A percentile compares a stretch with the other conserved stretches of the same genome.
Conservation (phyloP, 176 grass and related monocot species). For the Calamus simplicifolius region DNA sequence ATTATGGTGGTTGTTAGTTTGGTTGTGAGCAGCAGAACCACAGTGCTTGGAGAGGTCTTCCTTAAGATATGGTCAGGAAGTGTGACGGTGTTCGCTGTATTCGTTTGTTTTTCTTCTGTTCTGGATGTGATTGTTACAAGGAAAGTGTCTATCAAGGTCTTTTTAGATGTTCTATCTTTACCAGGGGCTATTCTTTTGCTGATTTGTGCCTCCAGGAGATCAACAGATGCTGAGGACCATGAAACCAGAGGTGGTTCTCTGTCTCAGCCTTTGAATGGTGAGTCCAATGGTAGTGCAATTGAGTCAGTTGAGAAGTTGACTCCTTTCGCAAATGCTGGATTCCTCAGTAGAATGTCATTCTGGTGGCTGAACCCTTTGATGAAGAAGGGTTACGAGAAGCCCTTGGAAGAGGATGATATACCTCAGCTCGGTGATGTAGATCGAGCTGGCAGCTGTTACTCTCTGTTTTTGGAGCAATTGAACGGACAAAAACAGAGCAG, state of each 20-base stretch:
- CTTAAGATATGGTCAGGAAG: slow-evolving; percentile 24
- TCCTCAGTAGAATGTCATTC: slow-evolving; percentile 68
- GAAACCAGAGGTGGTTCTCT: slow-evolving; percentile 25
- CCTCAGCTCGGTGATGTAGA: slow-evolving; percentile 43
- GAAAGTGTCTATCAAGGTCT: slow-evolving; percentile 21
- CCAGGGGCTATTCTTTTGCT: slow-evolving; percentile 38
- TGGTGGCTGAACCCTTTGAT: slow-evolving; percentile 89
- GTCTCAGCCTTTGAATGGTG: slow-evolving; percentile 45
- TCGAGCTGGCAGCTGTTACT: slow-evolving; percentile 41
- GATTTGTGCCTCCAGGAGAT: slow-evolving; percentile 21
- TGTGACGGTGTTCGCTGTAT: slow-evolving; percentile 22
- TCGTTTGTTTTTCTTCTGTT: slow-evolving; percentile 40
- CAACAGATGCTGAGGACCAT: slow-evolving; percentile 10
- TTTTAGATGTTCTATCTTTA: slow-evolving; percentile 54
- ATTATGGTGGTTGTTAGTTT: slow-evolving; percentile 25
- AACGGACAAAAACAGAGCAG: slow-evolving; percentile 25
- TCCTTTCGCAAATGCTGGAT: slow-evolving; percentile 48
- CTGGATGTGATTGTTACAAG: slow-evolving; percentile 31
- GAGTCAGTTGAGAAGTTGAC: slow-evolving; percentile 31
- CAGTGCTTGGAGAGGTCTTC: slow-evolving; percentile 19
- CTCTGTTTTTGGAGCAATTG: slow-evolving; percentile 47
- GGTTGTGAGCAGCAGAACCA: slow-evolving; percentile 23
- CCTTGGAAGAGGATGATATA: slow-evolving; percentile 80
- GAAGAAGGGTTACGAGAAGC: slow-evolving; percentile 70
- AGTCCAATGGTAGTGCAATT: slow-evolving; percentile 4